Evolutionary conservation across 768 basidiomycete genomes (phyloP), one percentile per base, ranked within the genome.

Genomic region (Psilocybe azurescens): DNA sequence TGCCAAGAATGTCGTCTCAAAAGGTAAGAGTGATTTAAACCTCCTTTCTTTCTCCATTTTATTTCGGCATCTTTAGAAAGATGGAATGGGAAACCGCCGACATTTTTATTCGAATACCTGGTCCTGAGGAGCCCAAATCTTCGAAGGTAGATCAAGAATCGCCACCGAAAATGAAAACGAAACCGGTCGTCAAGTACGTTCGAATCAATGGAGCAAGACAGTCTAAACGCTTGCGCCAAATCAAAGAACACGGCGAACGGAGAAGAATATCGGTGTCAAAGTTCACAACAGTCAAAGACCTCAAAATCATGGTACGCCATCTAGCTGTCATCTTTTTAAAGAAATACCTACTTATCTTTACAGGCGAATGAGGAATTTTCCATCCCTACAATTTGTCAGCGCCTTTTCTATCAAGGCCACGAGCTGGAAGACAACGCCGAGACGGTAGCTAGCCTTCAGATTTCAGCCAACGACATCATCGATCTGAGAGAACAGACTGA

Each of bases 351-450:
- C 38, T 20, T 20, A 30, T 30, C 32, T 53, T 14, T 14, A 24
- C 14, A 93, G 92, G 69, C 93, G 47, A 86, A 89, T 50, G 82
- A 85, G 30, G 79, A 82, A 48, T 76, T 89, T 56, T 79, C 78
- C 41, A 87, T 94, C 59, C 89, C 93, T 38, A 89, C 89, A 9
- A 91, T 94, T 58, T 89, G 83, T 62, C 93, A 94, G 70, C 83
- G 88, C 53, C 74, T 95, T 28, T 90, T 85, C 69, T 81, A 87
- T 69, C 77, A 81, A 41, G 84, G 81, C 0, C 73, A 75, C 39
- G 93, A 93, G 74, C 80, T 95, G 1, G 77, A 83, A 3, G 88
- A 91, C 71, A 91, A 85, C 68, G 60, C 79, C 28, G 83, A 77
- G 5, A 86, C 86, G 0, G 76, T 90, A 32, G 86, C 80, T 29